Base-by-base conservation (phyloP, 1,284 basidiomycete genomes). In the Cutaneotrichosporon sp. region DNA sequence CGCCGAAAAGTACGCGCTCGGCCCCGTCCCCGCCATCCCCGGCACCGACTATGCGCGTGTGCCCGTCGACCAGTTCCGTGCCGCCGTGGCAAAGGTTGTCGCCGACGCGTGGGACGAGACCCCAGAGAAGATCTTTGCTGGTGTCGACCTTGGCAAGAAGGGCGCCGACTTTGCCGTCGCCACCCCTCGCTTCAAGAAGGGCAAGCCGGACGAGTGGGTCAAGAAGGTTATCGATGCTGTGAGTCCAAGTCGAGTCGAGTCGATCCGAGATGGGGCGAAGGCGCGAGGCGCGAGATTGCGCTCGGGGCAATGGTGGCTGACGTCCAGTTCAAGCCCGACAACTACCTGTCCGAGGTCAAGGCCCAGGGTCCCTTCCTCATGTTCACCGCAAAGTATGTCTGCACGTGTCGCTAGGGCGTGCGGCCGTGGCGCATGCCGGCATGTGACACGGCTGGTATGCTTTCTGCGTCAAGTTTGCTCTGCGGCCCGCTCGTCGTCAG, bases 81-180 rank as follows among this genome's bases (percentile, higher is more conserved):
- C 87, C 27, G 88, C 91, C 42, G 91, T 92, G 67, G 93, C 95
- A 2, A 83, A 89, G 71, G 83, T 86, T 60, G 80, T 97, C 52
- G 85, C 88, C 9, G 85, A 89, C 52, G 85, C 87, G 0, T 83
- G 95, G 31, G 81, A 82, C 2, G 81, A 93, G 61, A 85, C 87
- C 0, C 71, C 90, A 24, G 88, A 89, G 53, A 82, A 92, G 72
- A 90, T 88, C 0, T 95, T 90, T 76, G 79, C 84, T 29, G 95
- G 90, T 16, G 89, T 97, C 6, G 90, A 95, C 77, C 89, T 89
- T 68, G 73, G 91, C 53, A 94, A 93, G 81, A 95, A 95, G 80
- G 91, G 90, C 18, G 87, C 86, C 51, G 95, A 99, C 81, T 93
- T 97, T 71, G 91, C 90, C 0, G 86, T 99, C 33, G 94, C 97